phyloP scores from a whole-genome alignment of 768 basidiomycete genomes.

The Tylopilus balloui region DNA sequence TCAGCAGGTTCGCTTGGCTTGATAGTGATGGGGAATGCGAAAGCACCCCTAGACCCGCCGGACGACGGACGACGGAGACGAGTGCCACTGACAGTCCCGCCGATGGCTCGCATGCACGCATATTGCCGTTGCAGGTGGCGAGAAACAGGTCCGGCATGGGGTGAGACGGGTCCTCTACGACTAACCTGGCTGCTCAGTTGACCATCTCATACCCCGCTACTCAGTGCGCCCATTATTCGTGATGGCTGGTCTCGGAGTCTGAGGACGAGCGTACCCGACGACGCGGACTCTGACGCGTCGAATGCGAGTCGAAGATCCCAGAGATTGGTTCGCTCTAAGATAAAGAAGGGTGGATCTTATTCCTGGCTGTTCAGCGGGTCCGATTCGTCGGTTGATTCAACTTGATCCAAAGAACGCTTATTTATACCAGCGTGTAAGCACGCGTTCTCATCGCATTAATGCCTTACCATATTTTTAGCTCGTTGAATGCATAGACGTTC shows the following conservation, averaged over 20 bases:
- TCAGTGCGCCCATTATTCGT: background rate
- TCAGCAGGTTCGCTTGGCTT: background rate
- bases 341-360: background rate
- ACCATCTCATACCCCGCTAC: background rate
- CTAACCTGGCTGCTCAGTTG: background rate
- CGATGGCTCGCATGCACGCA: background rate
- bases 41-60: conserved; percentile 24
- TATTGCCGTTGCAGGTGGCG: conserved; percentile 19
- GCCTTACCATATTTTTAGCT: background rate
- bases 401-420: background rate
- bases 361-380: conserved; percentile 16
- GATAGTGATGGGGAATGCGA: conserved; percentile 13
- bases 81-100: background rate
- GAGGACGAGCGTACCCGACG: conserved; percentile 1
- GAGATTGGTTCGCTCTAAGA: conserved; percentile 2
- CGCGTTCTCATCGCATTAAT: background rate
- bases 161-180: conserved; percentile 8
- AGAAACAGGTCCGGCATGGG: conserved; percentile 10
- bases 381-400: conserved; percentile 3
- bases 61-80: background rate
- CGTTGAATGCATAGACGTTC: background rate
- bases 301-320: conserved; percentile 7
- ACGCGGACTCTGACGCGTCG: conserved; percentile 23
- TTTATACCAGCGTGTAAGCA: background rate
- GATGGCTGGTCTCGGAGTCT: conserved; percentile 14